A percentile compares a stretch with the other conserved stretches of the same genome.
Conservation (phyloP, 208 protist genomes). For the Angomonas deanei region DNA sequence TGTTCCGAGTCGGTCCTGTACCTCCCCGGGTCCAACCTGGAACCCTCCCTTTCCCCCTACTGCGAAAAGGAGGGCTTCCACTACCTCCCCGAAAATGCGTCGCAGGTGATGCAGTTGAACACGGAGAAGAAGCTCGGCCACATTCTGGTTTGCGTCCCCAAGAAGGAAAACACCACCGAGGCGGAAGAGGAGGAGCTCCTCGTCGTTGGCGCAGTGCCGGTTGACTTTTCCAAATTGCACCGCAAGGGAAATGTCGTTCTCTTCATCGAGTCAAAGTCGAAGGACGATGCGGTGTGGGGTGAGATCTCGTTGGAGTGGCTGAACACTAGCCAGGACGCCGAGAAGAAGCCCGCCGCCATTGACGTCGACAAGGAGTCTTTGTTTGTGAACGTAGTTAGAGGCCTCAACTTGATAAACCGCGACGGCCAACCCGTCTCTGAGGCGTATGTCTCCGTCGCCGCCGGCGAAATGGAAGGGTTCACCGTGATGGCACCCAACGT, state of each 20-base stretch:
- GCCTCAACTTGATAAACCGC: constrained; percentile 50
- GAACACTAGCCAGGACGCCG: constrained; percentile 37
- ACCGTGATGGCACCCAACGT: constrained; percentile 50
- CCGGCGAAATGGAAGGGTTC: constrained; percentile 69
- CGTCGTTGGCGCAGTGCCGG: constrained; percentile 78
- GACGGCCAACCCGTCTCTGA: constrained; percentile 32
- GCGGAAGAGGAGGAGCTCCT: constrained; percentile 79
- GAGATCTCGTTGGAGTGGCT: constrained; percentile 83
- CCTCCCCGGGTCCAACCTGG: constrained; percentile 25
- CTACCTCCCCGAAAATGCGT: constrained; percentile 76
- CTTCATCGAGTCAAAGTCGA: constrained; percentile 83
- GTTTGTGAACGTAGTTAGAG: constrained; percentile 74
- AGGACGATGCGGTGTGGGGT: constrained; percentile 83
- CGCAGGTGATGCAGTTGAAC: constrained; percentile 78
- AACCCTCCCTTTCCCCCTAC: constrained; percentile 74
- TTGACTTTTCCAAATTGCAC: constrained; percentile 83
- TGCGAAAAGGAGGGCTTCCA: constrained; percentile 76
- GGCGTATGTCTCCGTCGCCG: constrained; percentile 53
- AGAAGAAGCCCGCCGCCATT: constrained; percentile 10
- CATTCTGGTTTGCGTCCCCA: constrained; percentile 79
- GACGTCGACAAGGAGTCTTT: constrained; percentile 60
- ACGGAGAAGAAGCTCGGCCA: constrained; percentile 86
- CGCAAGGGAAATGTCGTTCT: constrained; percentile 72
- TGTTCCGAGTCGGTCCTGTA: constrained; percentile 83
- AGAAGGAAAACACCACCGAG: constrained; percentile 20